These are phyloP conservation scores for Populus hybrid DNA, from an alignment of 441 rosid genomes.

Conservation along the genomic window DNA sequence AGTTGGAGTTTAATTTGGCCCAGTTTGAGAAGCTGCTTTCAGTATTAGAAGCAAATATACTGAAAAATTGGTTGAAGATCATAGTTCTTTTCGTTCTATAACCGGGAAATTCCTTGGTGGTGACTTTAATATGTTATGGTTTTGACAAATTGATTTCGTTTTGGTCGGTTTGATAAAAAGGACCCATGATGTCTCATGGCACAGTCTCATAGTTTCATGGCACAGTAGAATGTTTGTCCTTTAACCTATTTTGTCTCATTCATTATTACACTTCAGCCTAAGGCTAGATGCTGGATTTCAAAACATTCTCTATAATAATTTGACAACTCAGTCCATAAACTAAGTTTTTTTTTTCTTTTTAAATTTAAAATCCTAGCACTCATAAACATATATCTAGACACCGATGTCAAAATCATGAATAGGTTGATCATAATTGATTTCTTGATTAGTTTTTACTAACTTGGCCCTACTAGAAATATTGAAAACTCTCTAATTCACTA, in stretches of 20 bases:
- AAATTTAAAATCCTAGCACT: background rate
- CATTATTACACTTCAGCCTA: too few relatives aligned
- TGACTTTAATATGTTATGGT: background rate
- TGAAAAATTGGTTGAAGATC: background rate
- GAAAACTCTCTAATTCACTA: background rate
- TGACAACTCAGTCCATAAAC: too few relatives aligned
- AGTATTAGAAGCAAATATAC: slow-evolving; percentile 10
- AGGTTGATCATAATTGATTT: background rate
- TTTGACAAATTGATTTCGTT: background rate
- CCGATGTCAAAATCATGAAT: background rate
- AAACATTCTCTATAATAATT: too few relatives aligned
- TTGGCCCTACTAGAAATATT: background rate
- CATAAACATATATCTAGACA: too few relatives aligned
- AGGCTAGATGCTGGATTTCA: too few relatives aligned
- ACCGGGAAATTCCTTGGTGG: background rate
- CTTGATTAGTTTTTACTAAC: background rate
- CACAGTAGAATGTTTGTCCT: too few relatives aligned
- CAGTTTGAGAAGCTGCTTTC: slow-evolving; percentile 35
- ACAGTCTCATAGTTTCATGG: too few relatives aligned
- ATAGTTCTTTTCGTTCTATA: background rate
- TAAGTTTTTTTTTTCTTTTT: too few relatives aligned
- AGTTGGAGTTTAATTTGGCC: slow-evolving; percentile 48
- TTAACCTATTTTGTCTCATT: too few relatives aligned
- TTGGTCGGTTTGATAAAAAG: background rate
- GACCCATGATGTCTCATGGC: background rate